Conservation (phyloP, 805 yeast genomes). For the Teunomyces kruisii region DNA sequence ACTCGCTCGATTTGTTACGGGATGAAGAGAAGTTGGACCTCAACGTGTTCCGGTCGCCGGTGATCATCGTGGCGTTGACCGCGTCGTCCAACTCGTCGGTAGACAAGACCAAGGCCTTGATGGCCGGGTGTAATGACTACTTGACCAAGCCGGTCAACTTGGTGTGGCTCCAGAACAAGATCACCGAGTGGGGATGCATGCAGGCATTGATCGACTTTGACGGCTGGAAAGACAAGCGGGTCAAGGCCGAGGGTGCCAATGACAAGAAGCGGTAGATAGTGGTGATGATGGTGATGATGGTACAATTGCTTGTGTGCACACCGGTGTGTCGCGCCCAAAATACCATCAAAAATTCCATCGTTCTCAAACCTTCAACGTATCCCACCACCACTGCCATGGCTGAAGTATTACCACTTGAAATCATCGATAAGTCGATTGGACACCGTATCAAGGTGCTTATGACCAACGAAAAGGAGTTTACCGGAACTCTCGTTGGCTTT, state of each 20-base stretch:
- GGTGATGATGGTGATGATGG: no score
- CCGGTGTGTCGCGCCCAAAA: not conserved
- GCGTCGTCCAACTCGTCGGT: conserved; percentile 79
- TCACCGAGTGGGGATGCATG: conserved; percentile 99
- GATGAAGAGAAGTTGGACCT: conserved; percentile 59
- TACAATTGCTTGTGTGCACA: not conserved
- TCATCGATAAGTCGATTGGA: conserved; percentile 85
- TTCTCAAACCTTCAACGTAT: no score
- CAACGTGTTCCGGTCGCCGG: conserved; percentile 79
- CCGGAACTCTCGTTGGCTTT: conserved; percentile 88
- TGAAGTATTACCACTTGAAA: conserved; percentile 67
- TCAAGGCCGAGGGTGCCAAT: not conserved
- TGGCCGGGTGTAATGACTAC: conserved; percentile 97
- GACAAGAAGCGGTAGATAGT: no score
- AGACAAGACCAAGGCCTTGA: conserved; percentile 86
- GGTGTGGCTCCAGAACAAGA: conserved; percentile 90
- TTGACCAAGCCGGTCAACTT: conserved; percentile 93
- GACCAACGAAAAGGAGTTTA: conserved; percentile 66
- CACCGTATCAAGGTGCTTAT: conserved; percentile 73
- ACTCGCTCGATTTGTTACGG: conserved; percentile 21
- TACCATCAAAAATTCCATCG: no score
- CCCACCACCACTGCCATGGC: not conserved
- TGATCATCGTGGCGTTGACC: conserved; percentile 95
- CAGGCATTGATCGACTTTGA: conserved; percentile 95
- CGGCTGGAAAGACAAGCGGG: conserved; percentile 60